Evolutionary conservation across 805 yeast species (phyloP), one percentile per base, ranked within the genome.

Genomic region (Candida nonsorbophila): DNA sequence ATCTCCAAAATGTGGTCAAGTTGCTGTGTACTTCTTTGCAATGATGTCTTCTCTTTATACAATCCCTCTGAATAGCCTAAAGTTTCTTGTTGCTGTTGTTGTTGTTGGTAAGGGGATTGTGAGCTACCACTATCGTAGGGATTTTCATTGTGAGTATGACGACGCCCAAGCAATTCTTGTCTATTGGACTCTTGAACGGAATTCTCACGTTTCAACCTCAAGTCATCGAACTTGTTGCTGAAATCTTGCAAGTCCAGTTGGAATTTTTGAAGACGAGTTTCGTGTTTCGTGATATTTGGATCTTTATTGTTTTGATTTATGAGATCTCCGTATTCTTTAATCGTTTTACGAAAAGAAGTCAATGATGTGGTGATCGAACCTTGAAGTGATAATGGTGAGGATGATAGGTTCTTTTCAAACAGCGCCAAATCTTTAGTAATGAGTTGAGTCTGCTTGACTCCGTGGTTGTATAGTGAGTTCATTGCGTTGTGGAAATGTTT

Each of bases 401-500:
- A 69, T 10, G 74, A 67, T 7, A 84, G 67, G 37, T 80, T 75
- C 25, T 67, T 60, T 46, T 80, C 88, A 41, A 90, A 79, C 29
- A 63, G 56, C 12, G 71, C 65, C 27, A 90, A 57, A 44, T 87
- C 96, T 37, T 73, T 72, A 34, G 77, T 72, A 29, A 90, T 59
- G 16, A 78, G 67, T 44, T 76, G 84, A 17, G 86, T 75, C 55
- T 88, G 96, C 54, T 85, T 86, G 31, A 83, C 68, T 6, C 95
- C 96, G 54, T 85, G 94, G 58, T 85, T 90, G 60, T 81, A 86
- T 29, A 88, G 66, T 16, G 95, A 79, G 58, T 87, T 88, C 97
- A 53, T 53, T 10, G 15, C 28, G 33, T 14, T 22, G 10, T 7
- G 10, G 20, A 18, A 10, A 18, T n/a, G n/a, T n/a, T n/a, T n/a